Evolutionary conservation across 768 basidiomycete species (phyloP).

Genomic region (Cystoderma amianthinum): DNA sequence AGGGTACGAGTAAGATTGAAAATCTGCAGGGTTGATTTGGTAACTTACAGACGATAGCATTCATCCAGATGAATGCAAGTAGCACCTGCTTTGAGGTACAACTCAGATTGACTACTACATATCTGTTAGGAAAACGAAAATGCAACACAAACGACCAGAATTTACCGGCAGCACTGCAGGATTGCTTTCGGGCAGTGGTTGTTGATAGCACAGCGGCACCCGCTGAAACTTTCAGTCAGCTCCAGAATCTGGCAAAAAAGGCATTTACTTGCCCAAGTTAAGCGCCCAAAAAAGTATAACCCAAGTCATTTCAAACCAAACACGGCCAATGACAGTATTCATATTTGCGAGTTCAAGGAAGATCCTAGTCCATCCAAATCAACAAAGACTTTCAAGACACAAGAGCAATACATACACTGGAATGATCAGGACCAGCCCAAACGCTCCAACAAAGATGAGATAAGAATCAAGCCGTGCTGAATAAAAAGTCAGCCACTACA

Average conservation of each 20-base stretch:
- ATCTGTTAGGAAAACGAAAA: too few relatives aligned
- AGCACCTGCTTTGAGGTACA: conserved; percentile 54
- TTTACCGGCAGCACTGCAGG: too few relatives aligned
- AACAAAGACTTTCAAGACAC: conserved; percentile 4
- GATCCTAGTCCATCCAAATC: conserved; percentile 32
- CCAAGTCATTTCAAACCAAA: conserved; percentile 72
- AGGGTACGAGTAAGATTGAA: neutral
- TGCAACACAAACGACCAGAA: too few relatives aligned
- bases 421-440: conserved; percentile 52
- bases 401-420: conserved; percentile 38
- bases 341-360: conserved; percentile 52
- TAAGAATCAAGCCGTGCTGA: conserved; percentile 41
- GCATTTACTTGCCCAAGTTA: conserved; percentile 51
- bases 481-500: too few relatives aligned
- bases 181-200: conserved; percentile 21
- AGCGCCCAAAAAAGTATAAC: conserved; percentile 47
- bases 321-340: conserved; percentile 45
- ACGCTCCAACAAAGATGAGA: conserved; percentile 51
- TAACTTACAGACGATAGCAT: conserved; percentile 20
- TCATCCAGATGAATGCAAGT: conserved; percentile 55
- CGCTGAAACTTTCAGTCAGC: conserved; percentile 21
- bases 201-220: conserved; percentile 43
- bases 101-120: conserved; percentile 8
- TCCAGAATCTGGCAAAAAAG: neutral
- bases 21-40: neutral